Conservation (phyloP, 495 filamentous ascomycete genomes). For the Trichoderma erinaceum region DNA sequence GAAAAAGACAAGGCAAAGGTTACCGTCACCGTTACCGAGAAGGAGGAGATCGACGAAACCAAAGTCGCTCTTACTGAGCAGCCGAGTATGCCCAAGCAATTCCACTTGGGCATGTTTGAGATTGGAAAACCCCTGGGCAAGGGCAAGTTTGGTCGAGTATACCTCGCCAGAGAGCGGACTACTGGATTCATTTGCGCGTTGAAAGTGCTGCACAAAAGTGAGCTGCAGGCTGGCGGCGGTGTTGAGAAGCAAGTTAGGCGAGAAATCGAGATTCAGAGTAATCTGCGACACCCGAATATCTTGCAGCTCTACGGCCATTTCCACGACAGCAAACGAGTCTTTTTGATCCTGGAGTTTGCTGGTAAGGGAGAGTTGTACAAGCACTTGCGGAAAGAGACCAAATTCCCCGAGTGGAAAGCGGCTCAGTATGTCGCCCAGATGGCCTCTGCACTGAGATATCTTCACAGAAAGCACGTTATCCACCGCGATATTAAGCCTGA, state of each 20-base stretch:
- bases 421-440: slow-evolving; percentile 98
- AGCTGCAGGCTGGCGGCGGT: slow-evolving; percentile 75
- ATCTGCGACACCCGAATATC: slow-evolving; percentile 94
- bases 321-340: slow-evolving; percentile 93
- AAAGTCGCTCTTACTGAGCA: slow-evolving; percentile 45
- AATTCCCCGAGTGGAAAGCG: slow-evolving; percentile 93
- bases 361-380: slow-evolving; percentile 96
- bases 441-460: slow-evolving; percentile 83
- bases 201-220: slow-evolving; percentile 93
- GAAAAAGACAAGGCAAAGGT: not conserved
- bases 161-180: slow-evolving; percentile 83
- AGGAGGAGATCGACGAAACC: slow-evolving; percentile 29
- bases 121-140: slow-evolving; percentile 94
- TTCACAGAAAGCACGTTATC: slow-evolving; percentile 98
- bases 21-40: slow-evolving; percentile 1
- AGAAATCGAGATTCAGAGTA: slow-evolving; percentile 97
- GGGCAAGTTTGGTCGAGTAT: slow-evolving; percentile 95
- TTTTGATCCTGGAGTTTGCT: slow-evolving; percentile 93
- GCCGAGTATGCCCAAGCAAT: slow-evolving; percentile 57
- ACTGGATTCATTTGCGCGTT: slow-evolving; percentile 92
- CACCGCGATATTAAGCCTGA: slow-evolving; percentile 98
- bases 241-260: slow-evolving; percentile 96
- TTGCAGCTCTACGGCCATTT: slow-evolving; percentile 92
- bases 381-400: slow-evolving; percentile 78
- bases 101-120: slow-evolving; percentile 98